These are phyloP conservation scores for Fusarium albosuccineum DNA, from an alignment of 2,329 filamentous ascomycete genomes.

Conservation along the genomic window DNA sequence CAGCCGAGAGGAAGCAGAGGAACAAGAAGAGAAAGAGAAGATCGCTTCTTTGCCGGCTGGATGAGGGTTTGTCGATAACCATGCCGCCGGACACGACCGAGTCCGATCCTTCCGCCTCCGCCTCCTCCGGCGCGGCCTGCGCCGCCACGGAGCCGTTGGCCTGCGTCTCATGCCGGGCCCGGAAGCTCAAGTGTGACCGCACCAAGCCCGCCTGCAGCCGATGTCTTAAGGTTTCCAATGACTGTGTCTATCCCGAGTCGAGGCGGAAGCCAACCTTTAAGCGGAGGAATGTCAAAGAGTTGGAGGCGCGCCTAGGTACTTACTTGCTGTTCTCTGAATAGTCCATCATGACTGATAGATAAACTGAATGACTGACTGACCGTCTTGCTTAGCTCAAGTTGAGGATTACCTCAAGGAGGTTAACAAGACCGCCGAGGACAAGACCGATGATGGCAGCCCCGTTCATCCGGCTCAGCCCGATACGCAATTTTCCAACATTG, in stretches of 20 bases:
- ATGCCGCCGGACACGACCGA: conserved; percentile 43
- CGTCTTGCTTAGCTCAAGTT: conserved; percentile 73
- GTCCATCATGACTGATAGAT: neutral
- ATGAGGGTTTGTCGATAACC: conserved; percentile 30
- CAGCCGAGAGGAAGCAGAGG: no score
- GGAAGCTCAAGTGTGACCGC: conserved; percentile 91
- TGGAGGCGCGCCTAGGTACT: conserved; percentile 87
- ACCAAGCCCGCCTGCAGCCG: conserved; percentile 82
- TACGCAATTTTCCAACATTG: conserved; percentile 20
- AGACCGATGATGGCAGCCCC: conserved; percentile 45
- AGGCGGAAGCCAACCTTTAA: conserved; percentile 90
- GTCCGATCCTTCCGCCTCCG: conserved; percentile 36
- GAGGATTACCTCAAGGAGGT: conserved; percentile 82
- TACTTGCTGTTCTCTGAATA: conserved; percentile 29
- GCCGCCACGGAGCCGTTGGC: conserved; percentile 69
- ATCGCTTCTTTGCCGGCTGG: conserved; percentile 9
- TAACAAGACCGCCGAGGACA: conserved; percentile 53
- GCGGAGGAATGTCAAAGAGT: conserved; percentile 88
- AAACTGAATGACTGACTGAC: conserved; percentile 22
- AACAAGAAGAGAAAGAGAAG: neutral
- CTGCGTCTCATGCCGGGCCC: conserved; percentile 84
- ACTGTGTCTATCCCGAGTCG: conserved; percentile 90
- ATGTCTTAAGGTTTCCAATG: conserved; percentile 78
- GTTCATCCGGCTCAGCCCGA: conserved; percentile 31
- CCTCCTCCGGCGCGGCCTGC: conserved; percentile 9